These are phyloP conservation scores for Byssoonygena ceratinophila DNA, from an alignment of 2,329 filamentous ascomycete genomes.

Conservation along the genomic window DNA sequence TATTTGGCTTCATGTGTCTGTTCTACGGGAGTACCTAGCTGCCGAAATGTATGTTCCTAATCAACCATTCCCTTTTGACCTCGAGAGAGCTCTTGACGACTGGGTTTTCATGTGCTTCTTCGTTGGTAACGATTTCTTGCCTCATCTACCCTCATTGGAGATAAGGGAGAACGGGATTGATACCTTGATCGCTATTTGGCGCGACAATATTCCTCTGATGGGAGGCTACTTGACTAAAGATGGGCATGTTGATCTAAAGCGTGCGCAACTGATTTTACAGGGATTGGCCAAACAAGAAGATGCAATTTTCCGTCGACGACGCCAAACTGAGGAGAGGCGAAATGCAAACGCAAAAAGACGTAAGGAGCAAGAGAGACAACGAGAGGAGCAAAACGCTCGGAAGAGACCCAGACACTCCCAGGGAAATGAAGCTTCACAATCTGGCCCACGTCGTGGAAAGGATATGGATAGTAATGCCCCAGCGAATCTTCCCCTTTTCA, in stretches of 20 bases:
- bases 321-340: conserved; percentile 72
- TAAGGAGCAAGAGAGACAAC: conserved; percentile 56
- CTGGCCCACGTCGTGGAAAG: conserved; percentile 20
- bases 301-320: conserved; percentile 78
- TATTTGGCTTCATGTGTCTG: conserved; percentile 92
- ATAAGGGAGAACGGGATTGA: conserved; percentile 97
- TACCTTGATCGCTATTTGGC: conserved; percentile 92
- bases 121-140: conserved; percentile 95
- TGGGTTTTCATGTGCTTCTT: conserved; percentile 99
- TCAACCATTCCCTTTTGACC: conserved; percentile 78
- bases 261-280: conserved; percentile 76
- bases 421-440: conserved; percentile 22
- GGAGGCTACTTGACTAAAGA: conserved; percentile 94
- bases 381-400: conserved; percentile 37
- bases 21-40: conserved; percentile 84
- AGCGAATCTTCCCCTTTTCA: conserved; percentile 46
- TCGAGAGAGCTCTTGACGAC: conserved; percentile 89
- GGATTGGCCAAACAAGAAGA: conserved; percentile 89
- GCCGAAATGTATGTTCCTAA: conserved; percentile 76
- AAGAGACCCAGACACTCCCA: conserved; percentile 39
- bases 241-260: conserved; percentile 75
- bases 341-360: conserved; percentile 70
- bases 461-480: conserved; percentile 26
- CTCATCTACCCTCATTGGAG: conserved; percentile 91
- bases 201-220: conserved; percentile 81